phyloP scores from a whole-genome alignment of 805 yeast species.

The Zygosaccharomyces pseudorouxii region DNA sequence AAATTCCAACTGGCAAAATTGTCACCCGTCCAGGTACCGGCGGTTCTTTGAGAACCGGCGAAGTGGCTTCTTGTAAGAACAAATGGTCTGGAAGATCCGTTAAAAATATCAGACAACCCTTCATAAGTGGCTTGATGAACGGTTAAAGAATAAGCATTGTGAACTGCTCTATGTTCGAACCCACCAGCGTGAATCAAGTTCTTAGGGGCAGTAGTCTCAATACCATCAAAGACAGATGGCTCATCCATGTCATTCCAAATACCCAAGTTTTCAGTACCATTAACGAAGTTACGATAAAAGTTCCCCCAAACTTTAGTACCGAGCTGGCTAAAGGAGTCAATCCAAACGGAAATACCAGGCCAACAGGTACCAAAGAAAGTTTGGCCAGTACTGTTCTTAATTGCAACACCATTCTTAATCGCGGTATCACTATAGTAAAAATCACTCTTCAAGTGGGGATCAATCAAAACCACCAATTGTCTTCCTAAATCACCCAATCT shows the following conservation, averaged over 20 bases:
- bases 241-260: conserved; percentile 99
- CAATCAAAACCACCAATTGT: conserved; percentile 77
- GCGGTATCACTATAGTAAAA: conserved; percentile 60
- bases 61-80: conserved; percentile 80
- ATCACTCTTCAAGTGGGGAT: conserved; percentile 79
- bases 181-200: conserved; percentile 73
- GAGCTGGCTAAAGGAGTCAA: conserved; percentile 71
- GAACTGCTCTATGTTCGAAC: conserved; percentile 88
- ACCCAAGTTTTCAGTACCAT: conserved; percentile 61
- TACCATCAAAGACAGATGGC: conserved; percentile 91
- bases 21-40: conserved; percentile 98
- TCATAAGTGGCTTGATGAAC: conserved; percentile 76
- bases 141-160: conserved; percentile 77
- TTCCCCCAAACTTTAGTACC: conserved; percentile 58
- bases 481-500: conserved; percentile 69
- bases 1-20: conserved; percentile 92
- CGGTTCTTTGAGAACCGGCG: conserved; percentile 86
- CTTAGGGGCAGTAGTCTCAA: conserved; percentile 86
- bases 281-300: conserved; percentile 45
- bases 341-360: conserved; percentile 97
- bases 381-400: conserved; percentile 44
- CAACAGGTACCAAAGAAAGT: conserved; percentile 85
- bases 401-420: conserved; percentile 40
- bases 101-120: conserved; percentile 52
- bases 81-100: conserved; percentile 66